phyloP scores from a whole-genome alignment of 164 flowering plant species.

The Dillenia suffruticosa region DNA sequence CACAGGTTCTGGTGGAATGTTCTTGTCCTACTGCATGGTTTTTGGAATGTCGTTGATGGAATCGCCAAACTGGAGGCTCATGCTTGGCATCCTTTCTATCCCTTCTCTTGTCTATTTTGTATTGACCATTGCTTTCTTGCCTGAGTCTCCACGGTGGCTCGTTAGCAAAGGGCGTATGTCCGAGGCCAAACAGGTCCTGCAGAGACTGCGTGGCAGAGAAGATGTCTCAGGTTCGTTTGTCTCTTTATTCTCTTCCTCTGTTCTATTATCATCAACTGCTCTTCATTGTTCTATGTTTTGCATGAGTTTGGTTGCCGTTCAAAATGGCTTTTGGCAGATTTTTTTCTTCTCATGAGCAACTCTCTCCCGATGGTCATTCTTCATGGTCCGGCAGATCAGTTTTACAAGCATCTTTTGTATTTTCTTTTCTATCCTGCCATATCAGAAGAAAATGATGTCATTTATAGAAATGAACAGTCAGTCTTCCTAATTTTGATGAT shows the following conservation, averaged over 20 bases:
- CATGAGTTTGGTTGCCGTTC: no score
- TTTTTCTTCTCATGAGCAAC: no score
- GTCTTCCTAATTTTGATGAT: no score
- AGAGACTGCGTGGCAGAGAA: conserved; percentile 76
- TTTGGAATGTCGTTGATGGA: conserved; percentile 77
- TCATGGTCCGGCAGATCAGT: no score
- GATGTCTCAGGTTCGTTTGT: conserved; percentile 75
- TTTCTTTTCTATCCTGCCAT: no score
- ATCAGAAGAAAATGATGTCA: no score
- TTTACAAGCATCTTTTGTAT: no score
- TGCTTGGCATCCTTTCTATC: conserved; percentile 87
- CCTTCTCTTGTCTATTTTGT: conserved; percentile 71
- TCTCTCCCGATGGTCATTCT: no score
- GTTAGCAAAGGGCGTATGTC: conserved; percentile 90
- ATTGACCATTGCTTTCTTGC: conserved; percentile 68
- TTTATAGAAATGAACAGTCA: no score
- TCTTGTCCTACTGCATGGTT: conserved; percentile 78
- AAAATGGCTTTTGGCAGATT: no score
- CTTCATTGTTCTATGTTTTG: no score
- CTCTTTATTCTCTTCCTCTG: not conserved
- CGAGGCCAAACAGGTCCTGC: conserved; percentile 82
- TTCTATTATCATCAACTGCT: no score
- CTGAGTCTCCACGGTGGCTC: conserved; percentile 98
- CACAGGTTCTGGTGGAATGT: conserved; percentile 86
- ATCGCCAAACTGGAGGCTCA: conserved; percentile 78